These are phyloP conservation scores for Tylopilus balloui DNA, from an alignment of 768 basidiomycete species.

Conservation along the genomic window DNA sequence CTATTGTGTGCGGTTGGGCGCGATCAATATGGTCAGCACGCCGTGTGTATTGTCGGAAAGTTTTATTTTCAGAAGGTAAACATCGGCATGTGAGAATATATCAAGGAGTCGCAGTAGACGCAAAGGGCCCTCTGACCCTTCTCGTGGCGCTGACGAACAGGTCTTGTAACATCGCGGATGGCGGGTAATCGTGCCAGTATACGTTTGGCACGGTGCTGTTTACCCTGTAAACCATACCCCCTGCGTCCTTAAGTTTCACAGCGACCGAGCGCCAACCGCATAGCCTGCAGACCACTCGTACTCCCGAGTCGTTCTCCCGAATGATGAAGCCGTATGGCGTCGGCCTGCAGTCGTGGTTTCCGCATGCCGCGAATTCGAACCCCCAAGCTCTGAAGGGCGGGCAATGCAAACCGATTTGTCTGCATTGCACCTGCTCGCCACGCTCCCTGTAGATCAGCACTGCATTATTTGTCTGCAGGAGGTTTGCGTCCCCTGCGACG, in stretches of 20 bases:
- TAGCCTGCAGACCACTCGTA: not conserved
- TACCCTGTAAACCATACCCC: not conserved
- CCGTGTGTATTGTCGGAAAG: too few species aligned
- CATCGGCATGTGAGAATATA: too few species aligned
- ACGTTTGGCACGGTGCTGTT: not conserved
- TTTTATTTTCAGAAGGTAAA: too few species aligned
- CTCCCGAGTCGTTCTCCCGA: not conserved
- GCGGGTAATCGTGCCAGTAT: constrained; percentile 1
- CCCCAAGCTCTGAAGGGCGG: not conserved
- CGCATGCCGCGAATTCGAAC: not conserved
- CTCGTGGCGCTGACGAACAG: not conserved
- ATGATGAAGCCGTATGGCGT: not conserved
- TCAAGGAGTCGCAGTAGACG: too few species aligned
- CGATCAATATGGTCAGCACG: too few species aligned
- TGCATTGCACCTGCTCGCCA: not conserved
- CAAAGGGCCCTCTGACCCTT: too few species aligned
- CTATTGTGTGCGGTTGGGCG: too few species aligned
- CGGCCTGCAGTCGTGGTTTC: not conserved
- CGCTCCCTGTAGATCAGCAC: not conserved
- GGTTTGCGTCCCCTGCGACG: not conserved
- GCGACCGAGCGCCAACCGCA: not conserved
- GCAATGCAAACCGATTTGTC: not conserved
- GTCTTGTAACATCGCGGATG: not conserved
- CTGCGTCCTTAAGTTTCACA: not conserved
- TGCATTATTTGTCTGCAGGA: not conserved